Base-by-base conservation (phyloP, 345 rosid species). In the Pseudoturritis turrita region DNA sequence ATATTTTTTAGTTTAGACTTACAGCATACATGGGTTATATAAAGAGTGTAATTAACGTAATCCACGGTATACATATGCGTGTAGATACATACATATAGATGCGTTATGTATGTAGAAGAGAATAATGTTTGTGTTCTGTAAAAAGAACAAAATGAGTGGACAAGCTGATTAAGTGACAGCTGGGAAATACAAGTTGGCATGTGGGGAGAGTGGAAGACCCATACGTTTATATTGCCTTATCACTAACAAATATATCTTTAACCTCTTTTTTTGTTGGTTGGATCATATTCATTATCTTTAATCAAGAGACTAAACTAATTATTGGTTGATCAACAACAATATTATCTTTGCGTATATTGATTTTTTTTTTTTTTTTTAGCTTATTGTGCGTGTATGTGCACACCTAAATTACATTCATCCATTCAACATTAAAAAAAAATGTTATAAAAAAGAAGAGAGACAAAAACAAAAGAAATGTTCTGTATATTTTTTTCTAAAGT, bases 91-190 rank as follows among this genome's bases (percentile, higher is more conserved):
- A 40, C 33, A 33, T 26, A 62, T 41, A 44, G 55, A 63, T 72
- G 46, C 46, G 33, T 19, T 54, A 8, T 36, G 26, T 33, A 55
- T 26, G 40, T 33, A 59, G 19, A 25, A 49, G 15, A 49, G 22
- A 37, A 57, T 55, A 47, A 6, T 40, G 53, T 31, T 28, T 35
- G 25, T 69, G 31, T 54, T 65, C 58, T 73, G 71, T 73, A 56
- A 54, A 73, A 64, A 18, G 71, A 73, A 65, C 65, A 65, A 74
- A 65, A 66, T 40, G 66, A 58, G 78, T 58, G 67, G 78, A 66
- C 67, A 74, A 49, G 41, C 45, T 39, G 78, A 49, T 31, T 57
- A 65, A 46, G 72, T 39, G 72, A 66, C 73, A 74, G 78, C 68
- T 66, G 26, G 68, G 44, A 74, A 57, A 12, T 19, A 59, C 72